Evolutionary conservation across 106 monocot genomes (phyloP).

Genomic region (Chionographis japonica): DNA sequence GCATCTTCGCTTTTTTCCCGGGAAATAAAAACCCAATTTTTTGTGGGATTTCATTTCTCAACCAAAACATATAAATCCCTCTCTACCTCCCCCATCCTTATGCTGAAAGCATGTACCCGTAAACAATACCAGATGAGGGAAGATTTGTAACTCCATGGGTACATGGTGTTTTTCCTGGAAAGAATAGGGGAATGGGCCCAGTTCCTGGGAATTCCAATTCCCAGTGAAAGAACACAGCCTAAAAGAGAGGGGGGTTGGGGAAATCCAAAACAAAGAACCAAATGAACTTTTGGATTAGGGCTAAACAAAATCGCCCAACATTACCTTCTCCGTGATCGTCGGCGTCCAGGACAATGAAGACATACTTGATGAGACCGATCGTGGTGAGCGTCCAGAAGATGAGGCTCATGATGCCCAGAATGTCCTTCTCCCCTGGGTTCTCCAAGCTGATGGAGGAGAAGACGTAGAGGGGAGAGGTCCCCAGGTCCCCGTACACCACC

Average conservation of each 20-base stretch:
- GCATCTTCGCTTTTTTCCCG: too few relatives aligned
- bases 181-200: too few relatives aligned
- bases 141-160: too few relatives aligned
- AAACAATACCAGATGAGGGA: neutral
- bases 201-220: too few relatives aligned
- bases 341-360: constrained; percentile 46
- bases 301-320: too few relatives aligned
- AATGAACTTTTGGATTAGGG: neutral
- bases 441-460: constrained; percentile 44
- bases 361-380: constrained; percentile 50
- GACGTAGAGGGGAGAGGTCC: constrained; percentile 61
- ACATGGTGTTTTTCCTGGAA: too few relatives aligned
- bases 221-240: too few relatives aligned
- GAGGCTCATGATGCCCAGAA: constrained; percentile 48
- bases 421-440: constrained; percentile 32
- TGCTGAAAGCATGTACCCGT: neutral
- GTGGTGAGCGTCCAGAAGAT: constrained; percentile 58
- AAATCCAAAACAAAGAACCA: neutral
- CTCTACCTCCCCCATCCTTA: too few relatives aligned
- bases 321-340: constrained; percentile 78
- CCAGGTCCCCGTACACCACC: constrained; percentile 61
- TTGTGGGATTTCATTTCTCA: too few relatives aligned
- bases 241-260: neutral
- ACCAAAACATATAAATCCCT: too few relatives aligned
- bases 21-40: too few relatives aligned